phyloP scores from a whole-genome alignment of 1,284 basidiomycete species.

The Ustilago sp. region DNA sequence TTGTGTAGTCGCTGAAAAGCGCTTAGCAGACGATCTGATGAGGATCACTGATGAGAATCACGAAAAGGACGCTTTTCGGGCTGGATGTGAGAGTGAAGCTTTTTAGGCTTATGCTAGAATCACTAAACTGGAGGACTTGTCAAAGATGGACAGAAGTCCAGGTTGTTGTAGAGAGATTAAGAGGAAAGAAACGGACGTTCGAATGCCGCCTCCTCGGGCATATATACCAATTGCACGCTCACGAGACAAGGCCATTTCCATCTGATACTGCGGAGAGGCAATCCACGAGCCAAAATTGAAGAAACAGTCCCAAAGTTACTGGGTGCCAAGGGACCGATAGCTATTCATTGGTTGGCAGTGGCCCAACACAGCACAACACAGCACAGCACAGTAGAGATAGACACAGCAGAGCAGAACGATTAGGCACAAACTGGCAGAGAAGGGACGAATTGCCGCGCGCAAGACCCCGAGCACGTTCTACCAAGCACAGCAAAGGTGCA shows the following conservation, averaged over 20 bases:
- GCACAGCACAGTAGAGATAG: background rate
- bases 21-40: constrained; percentile 29
- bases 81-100: constrained; percentile 11
- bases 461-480: constrained; percentile 19
- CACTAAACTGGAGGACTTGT: constrained; percentile 25
- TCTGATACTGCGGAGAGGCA: background rate
- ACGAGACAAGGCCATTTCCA: background rate
- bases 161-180: constrained; percentile 15
- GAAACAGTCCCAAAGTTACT: background rate
- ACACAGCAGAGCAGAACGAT: background rate
- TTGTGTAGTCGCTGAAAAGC: constrained; percentile 6
- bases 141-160: constrained; percentile 28
- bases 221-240: constrained; percentile 28
- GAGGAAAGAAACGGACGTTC: background rate
- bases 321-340: background rate
- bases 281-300: background rate
- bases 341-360: background rate
- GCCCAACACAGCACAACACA: background rate
- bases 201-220: background rate
- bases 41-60: constrained; percentile 21
- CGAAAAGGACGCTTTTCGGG: constrained; percentile 9
- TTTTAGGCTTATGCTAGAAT: constrained; percentile 14
- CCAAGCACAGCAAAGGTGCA: constrained; percentile 18
- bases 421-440: constrained; percentile 3
- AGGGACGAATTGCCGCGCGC: constrained; percentile 4